Conservation (phyloP, 1,284 basidiomycete genomes). For the Puccinia triticina region DNA sequence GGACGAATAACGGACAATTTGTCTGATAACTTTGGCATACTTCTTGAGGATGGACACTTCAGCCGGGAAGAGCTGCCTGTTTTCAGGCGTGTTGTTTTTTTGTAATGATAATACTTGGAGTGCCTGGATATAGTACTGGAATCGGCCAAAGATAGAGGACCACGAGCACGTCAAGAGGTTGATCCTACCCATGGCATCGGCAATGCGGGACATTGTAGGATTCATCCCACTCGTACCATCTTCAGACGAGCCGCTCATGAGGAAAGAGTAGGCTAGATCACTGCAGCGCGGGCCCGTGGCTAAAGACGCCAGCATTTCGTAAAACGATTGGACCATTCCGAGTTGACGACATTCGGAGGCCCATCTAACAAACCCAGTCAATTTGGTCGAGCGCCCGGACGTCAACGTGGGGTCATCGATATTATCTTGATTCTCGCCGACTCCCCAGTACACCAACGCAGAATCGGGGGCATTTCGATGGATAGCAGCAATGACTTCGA, state of each 20-base stretch:
- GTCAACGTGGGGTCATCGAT: slow-evolving; percentile 54
- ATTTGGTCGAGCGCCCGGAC: slow-evolving; percentile 64
- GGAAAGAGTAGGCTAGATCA: slow-evolving; percentile 80
- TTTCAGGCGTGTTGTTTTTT: slow-evolving; percentile 36
- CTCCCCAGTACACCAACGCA: slow-evolving; percentile 82
- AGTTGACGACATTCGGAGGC: slow-evolving; percentile 75
- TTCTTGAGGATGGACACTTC: slow-evolving; percentile 39
- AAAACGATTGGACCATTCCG: slow-evolving; percentile 75
- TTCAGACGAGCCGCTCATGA: slow-evolving; percentile 59
- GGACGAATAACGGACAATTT: slow-evolving; percentile 76
- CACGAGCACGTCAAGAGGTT: slow-evolving; percentile 49
- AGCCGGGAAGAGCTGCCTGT: slow-evolving; percentile 29
- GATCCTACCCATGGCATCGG: slow-evolving; percentile 38
- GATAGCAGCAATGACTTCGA: slow-evolving; percentile 77
- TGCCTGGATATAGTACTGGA: slow-evolving; percentile 47
- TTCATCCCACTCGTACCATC: slow-evolving; percentile 32
- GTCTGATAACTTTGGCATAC: slow-evolving; percentile 69
- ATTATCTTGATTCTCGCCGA: slow-evolving; percentile 62
- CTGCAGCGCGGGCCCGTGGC: slow-evolving; percentile 81
- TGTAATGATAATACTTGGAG: slow-evolving; percentile 33
- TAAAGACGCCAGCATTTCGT: slow-evolving; percentile 84
- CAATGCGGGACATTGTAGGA: slow-evolving; percentile 28
- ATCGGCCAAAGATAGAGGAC: slow-evolving; percentile 50
- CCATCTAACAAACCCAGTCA: slow-evolving; percentile 82
- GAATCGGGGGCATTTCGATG: slow-evolving; percentile 75